These are phyloP conservation scores for Aspergillus fructus DNA, from an alignment of 2,329 filamentous ascomycete genomes.

Conservation along the genomic window DNA sequence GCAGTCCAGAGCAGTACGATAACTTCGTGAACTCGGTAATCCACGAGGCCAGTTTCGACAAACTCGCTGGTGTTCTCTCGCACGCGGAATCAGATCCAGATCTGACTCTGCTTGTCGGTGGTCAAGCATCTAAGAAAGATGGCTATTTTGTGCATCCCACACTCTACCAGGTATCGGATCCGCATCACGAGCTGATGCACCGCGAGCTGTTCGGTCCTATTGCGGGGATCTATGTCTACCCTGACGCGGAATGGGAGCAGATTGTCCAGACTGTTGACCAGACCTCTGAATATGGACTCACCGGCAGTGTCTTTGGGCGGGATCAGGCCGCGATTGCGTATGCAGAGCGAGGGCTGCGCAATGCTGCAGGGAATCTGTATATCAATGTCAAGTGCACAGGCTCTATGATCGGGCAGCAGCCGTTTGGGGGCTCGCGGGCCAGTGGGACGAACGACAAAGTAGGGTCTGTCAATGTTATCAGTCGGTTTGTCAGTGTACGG, in stretches of 20 bases:
- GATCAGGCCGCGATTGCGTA: conserved; percentile 48
- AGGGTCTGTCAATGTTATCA: conserved; percentile 27
- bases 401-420: conserved; percentile 57
- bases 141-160: too few relatives aligned
- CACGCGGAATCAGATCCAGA: conserved; percentile 70
- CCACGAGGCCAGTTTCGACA: conserved; percentile 76
- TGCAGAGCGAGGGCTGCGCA: conserved; percentile 53
- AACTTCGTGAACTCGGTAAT: conserved; percentile 81
- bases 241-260: conserved; percentile 60
- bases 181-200: too few relatives aligned
- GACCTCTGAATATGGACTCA: conserved; percentile 34
- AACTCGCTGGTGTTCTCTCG: conserved; percentile 72
- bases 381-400: conserved; percentile 60
- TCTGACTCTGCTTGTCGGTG: conserved; percentile 69
- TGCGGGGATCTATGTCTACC: conserved; percentile 72
- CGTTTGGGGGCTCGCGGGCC: conserved; percentile 54
- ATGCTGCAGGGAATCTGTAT: conserved; percentile 59
- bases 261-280: conserved; percentile 49
- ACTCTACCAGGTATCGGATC: too few relatives aligned
- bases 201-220: conserved; percentile 65
- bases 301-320: conserved; percentile 42
- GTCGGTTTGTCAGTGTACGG: too few relatives aligned
- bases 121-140: conserved; percentile 65
- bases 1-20: conserved; percentile 28
- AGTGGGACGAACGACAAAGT: conserved; percentile 60